phyloP scores from a whole-genome alignment of 2,329 filamentous ascomycete species.

The Calonectria hawksworthii region DNA sequence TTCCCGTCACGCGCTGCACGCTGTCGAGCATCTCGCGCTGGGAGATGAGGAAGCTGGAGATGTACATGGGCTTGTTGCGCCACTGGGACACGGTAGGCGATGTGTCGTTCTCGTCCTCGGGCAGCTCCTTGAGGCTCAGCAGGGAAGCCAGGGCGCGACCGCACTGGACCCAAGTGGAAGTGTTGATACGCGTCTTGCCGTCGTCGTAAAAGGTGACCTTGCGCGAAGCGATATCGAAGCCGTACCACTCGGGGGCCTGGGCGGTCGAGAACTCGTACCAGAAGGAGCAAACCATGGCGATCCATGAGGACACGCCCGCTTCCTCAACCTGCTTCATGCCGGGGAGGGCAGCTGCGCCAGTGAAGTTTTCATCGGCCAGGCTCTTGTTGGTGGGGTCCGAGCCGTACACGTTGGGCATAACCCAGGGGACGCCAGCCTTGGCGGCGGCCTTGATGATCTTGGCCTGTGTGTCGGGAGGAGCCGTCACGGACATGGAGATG shows the following conservation, averaged over 20 bases:
- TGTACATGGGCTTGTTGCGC: constrained; percentile 62
- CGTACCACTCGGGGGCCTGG: constrained; percentile 55
- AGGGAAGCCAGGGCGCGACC: constrained; percentile 67
- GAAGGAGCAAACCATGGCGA: constrained; percentile 67
- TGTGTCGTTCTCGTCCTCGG: constrained; percentile 52
- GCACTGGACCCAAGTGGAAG: constrained; percentile 71
- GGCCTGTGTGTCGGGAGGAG: constrained; percentile 59
- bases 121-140: constrained; percentile 61
- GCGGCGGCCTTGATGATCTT: constrained; percentile 69
- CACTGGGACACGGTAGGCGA: constrained; percentile 49
- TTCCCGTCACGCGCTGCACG: constrained; percentile 70
- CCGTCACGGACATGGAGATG: constrained; percentile 64
- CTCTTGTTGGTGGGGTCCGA: constrained; percentile 55
- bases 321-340: constrained; percentile 55
- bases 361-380: constrained; percentile 52
- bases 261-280: constrained; percentile 69
- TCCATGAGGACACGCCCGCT: constrained; percentile 57
- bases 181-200: constrained; percentile 68
- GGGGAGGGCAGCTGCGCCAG: constrained; percentile 41
- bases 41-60: constrained; percentile 69
- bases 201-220: constrained; percentile 66
- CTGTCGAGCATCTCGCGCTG: constrained; percentile 76
- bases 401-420: constrained; percentile 68
- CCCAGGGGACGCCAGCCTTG: constrained; percentile 66
- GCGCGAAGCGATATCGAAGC: constrained; percentile 62